Evolutionary conservation across 208 protist species (phyloP), one percentile per base, ranked within the genome.

Genomic region (Leishmania martiniquensis): DNA sequence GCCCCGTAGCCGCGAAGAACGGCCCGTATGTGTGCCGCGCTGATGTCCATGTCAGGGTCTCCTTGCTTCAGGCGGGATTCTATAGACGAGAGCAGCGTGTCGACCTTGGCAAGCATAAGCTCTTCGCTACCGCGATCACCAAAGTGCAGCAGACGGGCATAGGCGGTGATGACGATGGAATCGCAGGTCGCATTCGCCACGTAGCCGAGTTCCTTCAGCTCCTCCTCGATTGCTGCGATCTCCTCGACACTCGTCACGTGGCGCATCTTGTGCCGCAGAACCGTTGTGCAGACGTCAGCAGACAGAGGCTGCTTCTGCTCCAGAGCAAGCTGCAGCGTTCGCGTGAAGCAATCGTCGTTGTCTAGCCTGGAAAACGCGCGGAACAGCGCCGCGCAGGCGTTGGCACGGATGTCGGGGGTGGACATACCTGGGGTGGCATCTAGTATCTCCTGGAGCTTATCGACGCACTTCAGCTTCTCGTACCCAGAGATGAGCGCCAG

Each of bases 1-100:
- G 93, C 93, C 15, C 93, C 93, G 85, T 95, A 97, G 72, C 93
- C 93, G 45, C 93, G 91, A 57, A 97, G 93, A 2, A 97, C 91
- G 15, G 93, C 91, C 12, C 91, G 87, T 57, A 97, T 92, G 77
- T 97, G 93, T 6, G 90, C 91, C 0, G 89, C 86, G 71, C 87
- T 95, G 71, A 97, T 92, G 76, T 97, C 93, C 87, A 94, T 93
- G 67, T 95, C 91, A 20, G 91, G 90, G 67, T 95, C 89, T 12
- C 91, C 91, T 70, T 96, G 87, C 86, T 93, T 94, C 39, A 97
- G 83, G 4, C 91, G 86, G 9, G 89, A 92, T 76, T 95, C 93
- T 70, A 97, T 95, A 39, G 91, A 93, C 10, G 90, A 95, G 37
- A 97, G 86, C 1, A 97, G 87, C 6, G 91, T 97, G 72, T 95